Percentiles rank a stretch among this genome's conserved stretches.
Evolutionary conservation across 2,329 filamentous ascomycete species (phyloP).

Genomic region (Orbilia blumenaviensis): DNA sequence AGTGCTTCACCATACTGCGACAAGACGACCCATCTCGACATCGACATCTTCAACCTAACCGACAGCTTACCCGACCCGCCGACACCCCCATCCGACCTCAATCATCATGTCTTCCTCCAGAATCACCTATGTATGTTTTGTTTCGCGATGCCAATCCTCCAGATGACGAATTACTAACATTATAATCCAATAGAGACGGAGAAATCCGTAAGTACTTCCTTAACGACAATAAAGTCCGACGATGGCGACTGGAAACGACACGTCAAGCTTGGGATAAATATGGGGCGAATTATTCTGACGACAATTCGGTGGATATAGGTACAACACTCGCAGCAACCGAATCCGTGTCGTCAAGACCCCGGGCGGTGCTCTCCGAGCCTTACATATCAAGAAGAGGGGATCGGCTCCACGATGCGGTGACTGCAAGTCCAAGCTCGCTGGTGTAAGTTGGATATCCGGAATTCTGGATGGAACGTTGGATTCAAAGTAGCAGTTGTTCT

Average conservation of each 20-base stretch:
- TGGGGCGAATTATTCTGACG: slow-evolving; percentile 32
- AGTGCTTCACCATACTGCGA: slow-evolving; percentile 11
- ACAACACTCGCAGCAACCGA: slow-evolving; percentile 98
- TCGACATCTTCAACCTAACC: slow-evolving; percentile 43
- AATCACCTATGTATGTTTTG: slow-evolving; percentile 67
- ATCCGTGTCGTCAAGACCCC: slow-evolving; percentile 96
- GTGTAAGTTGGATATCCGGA: slow-evolving; percentile 74
- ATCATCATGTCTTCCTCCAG: slow-evolving; percentile 67
- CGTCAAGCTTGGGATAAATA: slow-evolving; percentile 41
- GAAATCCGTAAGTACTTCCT: slow-evolving; percentile 63
- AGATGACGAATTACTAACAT: slow-evolving; percentile 59
- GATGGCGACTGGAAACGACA: not conserved
- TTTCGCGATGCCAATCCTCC: not conserved
- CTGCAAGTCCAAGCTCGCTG: slow-evolving; percentile 96
- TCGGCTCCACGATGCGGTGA: slow-evolving; percentile 99
- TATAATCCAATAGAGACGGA: slow-evolving; percentile 64
- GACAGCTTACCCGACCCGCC: slow-evolving; percentile 26
- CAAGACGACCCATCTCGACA: slow-evolving; percentile 51
- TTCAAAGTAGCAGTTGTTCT: slow-evolving; percentile 55
- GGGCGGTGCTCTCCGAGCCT: slow-evolving; percentile 91
- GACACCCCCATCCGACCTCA: slow-evolving; percentile 57
- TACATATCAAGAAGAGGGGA: slow-evolving; percentile 99
- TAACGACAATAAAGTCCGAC: slow-evolving; percentile 16
- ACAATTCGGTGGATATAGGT: slow-evolving; percentile 66
- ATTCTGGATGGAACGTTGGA: not conserved